phyloP scores from a whole-genome alignment of 257 asterid genomes.

The Echium plantagineum region DNA sequence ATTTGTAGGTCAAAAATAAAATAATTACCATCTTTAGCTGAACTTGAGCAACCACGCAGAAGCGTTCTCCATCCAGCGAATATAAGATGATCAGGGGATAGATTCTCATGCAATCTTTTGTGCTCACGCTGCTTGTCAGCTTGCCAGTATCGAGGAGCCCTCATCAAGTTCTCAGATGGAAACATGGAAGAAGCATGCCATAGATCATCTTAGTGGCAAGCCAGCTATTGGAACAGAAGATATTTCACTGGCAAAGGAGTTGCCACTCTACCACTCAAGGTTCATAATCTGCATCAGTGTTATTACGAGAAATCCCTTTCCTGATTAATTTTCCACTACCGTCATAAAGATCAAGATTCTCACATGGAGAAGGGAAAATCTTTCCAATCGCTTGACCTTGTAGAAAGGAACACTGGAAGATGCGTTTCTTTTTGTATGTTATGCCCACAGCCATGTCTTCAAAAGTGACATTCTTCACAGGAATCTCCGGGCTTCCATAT shows the following conservation, averaged over 20 bases:
- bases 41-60: too few relatives aligned
- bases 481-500: slow-evolving; percentile 74
- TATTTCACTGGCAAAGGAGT: neutral
- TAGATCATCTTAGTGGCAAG: neutral
- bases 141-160: neutral
- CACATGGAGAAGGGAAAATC: slow-evolving; percentile 75
- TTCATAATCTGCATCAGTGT: slow-evolving; percentile 29
- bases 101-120: neutral
- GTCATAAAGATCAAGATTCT: slow-evolving; percentile 67
- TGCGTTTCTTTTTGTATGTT: slow-evolving; percentile 77
- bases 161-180: too few relatives aligned
- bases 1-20: too few relatives aligned
- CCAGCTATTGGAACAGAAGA: neutral
- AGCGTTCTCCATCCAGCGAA: too few relatives aligned
- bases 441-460: slow-evolving; percentile 66
- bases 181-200: neutral
- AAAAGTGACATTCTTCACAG: slow-evolving; percentile 55
- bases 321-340: slow-evolving; percentile 45
- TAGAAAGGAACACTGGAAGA: slow-evolving; percentile 79
- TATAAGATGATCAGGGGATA: neutral
- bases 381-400: slow-evolving; percentile 74
- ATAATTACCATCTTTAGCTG: too few relatives aligned
- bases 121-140: neutral
- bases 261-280: neutral
- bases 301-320: slow-evolving; percentile 25